These are phyloP conservation scores for Populus tomentosa DNA, from an alignment of 441 rosid genomes.

Conservation along the genomic window DNA sequence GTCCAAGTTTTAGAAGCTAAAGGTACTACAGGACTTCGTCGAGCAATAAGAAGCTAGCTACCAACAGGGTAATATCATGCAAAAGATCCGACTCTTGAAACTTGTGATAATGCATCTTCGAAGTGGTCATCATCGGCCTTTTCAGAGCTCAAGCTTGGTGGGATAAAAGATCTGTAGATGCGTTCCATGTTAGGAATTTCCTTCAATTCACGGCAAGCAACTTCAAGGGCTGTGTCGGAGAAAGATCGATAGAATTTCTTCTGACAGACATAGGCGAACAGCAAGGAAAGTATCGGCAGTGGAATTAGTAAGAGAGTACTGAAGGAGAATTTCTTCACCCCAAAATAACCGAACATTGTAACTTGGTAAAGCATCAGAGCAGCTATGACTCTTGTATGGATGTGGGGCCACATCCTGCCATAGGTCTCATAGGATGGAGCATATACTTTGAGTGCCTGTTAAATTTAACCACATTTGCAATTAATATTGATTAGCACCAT, in stretches of 20 bases:
- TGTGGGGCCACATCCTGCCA: constrained; percentile 96
- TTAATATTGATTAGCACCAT: too few species aligned
- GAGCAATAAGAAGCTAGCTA: not conserved
- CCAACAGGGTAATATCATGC: constrained; percentile 24
- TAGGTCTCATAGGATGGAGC: constrained; percentile 82
- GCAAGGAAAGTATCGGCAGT: constrained; percentile 40
- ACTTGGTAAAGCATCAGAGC: constrained; percentile 65
- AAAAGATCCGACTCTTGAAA: constrained; percentile 40
- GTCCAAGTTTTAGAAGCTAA: not conserved
- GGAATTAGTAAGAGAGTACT: constrained; percentile 41
- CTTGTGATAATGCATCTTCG: constrained; percentile 61
- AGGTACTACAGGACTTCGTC: not conserved
- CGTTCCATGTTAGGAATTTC: constrained; percentile 56
- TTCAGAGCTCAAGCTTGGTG: constrained; percentile 57
- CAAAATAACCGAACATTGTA: constrained; percentile 69
- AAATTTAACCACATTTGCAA: not conserved
- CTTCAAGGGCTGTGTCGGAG: constrained; percentile 59
- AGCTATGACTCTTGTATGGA: constrained; percentile 55
- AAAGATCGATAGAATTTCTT: constrained; percentile 71
- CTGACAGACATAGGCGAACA: constrained; percentile 56
- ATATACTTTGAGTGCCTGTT: constrained; percentile 78
- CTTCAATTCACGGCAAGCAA: constrained; percentile 51
- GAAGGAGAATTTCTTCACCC: constrained; percentile 37
- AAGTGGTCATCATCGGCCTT: constrained; percentile 55
- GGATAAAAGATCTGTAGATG: constrained; percentile 50